Conservation (phyloP, 2,329 filamentous ascomycete genomes). For the Bipolaris cookei region DNA sequence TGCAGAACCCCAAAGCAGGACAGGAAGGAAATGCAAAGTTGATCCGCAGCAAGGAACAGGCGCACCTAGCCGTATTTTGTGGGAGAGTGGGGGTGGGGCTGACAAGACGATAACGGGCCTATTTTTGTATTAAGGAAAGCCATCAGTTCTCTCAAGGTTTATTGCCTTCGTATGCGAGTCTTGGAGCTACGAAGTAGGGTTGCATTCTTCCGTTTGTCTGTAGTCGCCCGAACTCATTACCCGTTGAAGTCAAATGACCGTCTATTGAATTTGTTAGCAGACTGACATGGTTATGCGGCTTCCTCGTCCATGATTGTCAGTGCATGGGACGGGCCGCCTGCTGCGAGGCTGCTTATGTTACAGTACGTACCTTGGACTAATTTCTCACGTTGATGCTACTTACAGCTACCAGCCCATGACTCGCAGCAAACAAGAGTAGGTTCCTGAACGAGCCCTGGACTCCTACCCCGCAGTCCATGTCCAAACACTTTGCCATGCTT, state of each 20-base stretch:
- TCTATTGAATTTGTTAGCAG: background rate
- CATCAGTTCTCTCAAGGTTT: background rate
- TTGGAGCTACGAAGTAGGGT: background rate
- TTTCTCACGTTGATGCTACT: background rate
- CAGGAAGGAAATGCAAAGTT: background rate
- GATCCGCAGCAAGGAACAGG: slow-evolving; percentile 7
- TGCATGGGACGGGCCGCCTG: background rate
- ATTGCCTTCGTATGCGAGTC: background rate
- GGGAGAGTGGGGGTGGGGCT: background rate
- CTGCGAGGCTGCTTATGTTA: background rate
- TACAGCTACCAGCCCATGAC: background rate
- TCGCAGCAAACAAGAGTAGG: background rate
- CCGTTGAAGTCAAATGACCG: background rate
- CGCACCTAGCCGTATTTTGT: background rate
- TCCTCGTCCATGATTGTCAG: background rate
- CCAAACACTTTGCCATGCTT: background rate
- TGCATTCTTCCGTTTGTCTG: background rate
- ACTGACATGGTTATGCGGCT: background rate
- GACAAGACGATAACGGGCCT: background rate
- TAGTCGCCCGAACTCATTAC: background rate
- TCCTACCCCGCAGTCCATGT: background rate
- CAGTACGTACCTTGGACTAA: background rate
- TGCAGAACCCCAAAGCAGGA: background rate
- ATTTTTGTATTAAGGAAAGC: background rate
- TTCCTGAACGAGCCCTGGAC: background rate